These are phyloP conservation scores for Monosporascus sp. DNA, from an alignment of 2,329 filamentous ascomycete species.

Conservation along the genomic window DNA sequence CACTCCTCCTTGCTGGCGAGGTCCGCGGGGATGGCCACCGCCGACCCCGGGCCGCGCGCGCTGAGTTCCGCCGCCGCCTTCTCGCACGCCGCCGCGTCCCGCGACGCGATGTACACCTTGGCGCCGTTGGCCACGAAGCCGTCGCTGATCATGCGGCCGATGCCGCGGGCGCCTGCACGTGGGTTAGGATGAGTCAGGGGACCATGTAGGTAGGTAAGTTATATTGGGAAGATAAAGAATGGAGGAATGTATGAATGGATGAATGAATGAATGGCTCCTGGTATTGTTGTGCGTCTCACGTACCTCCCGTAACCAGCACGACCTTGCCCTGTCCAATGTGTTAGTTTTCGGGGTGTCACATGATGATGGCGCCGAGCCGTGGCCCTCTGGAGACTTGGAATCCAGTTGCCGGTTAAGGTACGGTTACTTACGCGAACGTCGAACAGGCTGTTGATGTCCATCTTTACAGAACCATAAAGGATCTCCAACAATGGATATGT, in stretches of 20 bases:
- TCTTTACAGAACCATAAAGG: conserved; percentile 20
- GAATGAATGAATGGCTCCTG: not conserved
- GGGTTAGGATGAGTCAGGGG: not conserved
- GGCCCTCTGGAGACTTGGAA: not conserved
- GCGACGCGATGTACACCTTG: conserved; percentile 60
- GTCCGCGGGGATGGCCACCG: conserved; percentile 56
- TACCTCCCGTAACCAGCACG: conserved; percentile 51
- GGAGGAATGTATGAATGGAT: not conserved
- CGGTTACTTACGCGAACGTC: conserved; percentile 48
- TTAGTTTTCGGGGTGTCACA: conserved; percentile 4
- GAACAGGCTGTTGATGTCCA: conserved; percentile 52
- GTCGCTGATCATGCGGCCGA: conserved; percentile 63
- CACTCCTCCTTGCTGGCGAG: conserved; percentile 55
- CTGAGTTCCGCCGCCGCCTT: conserved; percentile 52
- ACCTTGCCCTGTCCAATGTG: conserved; percentile 43
- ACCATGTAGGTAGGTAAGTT: no score
- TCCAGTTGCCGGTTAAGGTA: not conserved
- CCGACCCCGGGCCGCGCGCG: conserved; percentile 43
- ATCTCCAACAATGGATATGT: no score
- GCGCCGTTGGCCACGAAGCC: conserved; percentile 61
- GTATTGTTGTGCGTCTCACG: not conserved
- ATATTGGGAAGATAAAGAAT: not conserved
- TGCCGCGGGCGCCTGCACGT: conserved; percentile 48
- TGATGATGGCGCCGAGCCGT: not conserved
- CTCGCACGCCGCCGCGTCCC: conserved; percentile 54